These are phyloP conservation scores for Trypanosoma rangeli DNA, from an alignment of 208 protist species.

Conservation along the genomic window DNA sequence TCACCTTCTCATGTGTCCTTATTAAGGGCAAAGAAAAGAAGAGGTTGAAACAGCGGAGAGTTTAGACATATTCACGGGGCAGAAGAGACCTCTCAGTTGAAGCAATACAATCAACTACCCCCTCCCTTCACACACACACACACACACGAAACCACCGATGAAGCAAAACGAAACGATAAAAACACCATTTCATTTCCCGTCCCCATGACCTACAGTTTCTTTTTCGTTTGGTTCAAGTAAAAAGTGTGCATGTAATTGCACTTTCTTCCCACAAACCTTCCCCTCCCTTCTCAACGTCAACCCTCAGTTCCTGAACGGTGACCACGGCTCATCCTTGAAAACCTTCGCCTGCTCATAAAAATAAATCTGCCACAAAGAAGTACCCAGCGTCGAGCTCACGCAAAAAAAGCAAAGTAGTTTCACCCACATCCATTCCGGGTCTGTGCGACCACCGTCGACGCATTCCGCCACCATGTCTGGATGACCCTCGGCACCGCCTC, in stretches of 20 bases:
- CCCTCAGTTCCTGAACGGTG: constrained; percentile 36
- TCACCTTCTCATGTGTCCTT: background rate
- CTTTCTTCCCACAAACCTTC: background rate
- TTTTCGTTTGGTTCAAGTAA: background rate
- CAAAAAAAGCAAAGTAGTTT: constrained; percentile 83
- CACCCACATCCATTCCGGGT: constrained; percentile 85
- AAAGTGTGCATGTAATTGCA: background rate
- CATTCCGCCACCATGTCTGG: constrained; percentile 58
- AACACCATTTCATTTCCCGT: background rate
- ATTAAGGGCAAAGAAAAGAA: background rate
- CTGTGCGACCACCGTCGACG: constrained; percentile 47
- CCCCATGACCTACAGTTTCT: background rate
- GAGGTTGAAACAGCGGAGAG: background rate
- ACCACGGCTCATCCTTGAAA: constrained; percentile 90
- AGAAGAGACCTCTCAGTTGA: background rate
- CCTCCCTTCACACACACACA: background rate
- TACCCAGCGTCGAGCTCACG: constrained; percentile 64
- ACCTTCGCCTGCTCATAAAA: constrained; percentile 79
- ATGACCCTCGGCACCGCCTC: constrained; percentile 46
- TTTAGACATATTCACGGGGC: background rate
- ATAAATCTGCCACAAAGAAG: constrained; percentile 64
- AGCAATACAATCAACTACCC: background rate
- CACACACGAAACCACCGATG: too few relatives aligned
- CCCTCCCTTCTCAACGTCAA: too few relatives aligned
- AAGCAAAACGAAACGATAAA: background rate